Conservation (phyloP, 129 eudicot genomes). For the Heracleum sosnowskyi region DNA sequence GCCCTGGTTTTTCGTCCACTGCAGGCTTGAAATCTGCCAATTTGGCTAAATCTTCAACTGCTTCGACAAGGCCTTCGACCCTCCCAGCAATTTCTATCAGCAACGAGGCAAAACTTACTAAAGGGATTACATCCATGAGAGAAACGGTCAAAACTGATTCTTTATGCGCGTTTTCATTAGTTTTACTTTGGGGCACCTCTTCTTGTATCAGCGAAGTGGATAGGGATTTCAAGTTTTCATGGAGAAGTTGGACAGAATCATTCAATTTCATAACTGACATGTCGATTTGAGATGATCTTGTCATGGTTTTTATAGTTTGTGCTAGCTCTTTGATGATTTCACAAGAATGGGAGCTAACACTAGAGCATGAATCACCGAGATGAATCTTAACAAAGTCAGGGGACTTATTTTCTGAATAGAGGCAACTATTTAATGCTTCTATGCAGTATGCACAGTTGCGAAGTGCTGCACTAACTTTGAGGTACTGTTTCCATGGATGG, state of each 20-base stretch:
- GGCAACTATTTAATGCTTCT: constrained; percentile 60
- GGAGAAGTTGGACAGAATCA: constrained; percentile 32
- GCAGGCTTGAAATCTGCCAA: constrained; percentile 37
- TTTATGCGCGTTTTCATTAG: constrained; percentile 14
- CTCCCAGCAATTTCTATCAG: constrained; percentile 43
- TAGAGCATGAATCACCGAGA: constrained; percentile 34
- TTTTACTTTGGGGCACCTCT: constrained; percentile 4
- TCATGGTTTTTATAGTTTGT: constrained; percentile 34
- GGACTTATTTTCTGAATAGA: constrained; percentile 40
- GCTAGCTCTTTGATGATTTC: constrained; percentile 39
- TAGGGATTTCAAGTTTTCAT: constrained; percentile 32
- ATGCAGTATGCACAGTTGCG: constrained; percentile 58
- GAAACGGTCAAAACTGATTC: constrained; percentile 22
- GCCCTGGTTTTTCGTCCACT: constrained; percentile 25
- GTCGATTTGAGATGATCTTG: constrained; percentile 33
- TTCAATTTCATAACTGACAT: constrained; percentile 40
- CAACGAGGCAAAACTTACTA: constrained; percentile 53
- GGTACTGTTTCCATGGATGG: constrained; percentile 69
- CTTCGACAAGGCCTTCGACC: constrained; percentile 43
- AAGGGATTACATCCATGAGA: constrained; percentile 36
- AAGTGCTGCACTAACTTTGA: constrained; percentile 42
- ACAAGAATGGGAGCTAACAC: constrained; percentile 37
- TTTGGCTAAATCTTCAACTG: constrained; percentile 45
- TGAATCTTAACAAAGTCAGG: constrained; percentile 38
- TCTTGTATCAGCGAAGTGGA: constrained; percentile 24